phyloP scores from a whole-genome alignment of 169 alveolate species.

The Plasmodium falciparum region DNA sequence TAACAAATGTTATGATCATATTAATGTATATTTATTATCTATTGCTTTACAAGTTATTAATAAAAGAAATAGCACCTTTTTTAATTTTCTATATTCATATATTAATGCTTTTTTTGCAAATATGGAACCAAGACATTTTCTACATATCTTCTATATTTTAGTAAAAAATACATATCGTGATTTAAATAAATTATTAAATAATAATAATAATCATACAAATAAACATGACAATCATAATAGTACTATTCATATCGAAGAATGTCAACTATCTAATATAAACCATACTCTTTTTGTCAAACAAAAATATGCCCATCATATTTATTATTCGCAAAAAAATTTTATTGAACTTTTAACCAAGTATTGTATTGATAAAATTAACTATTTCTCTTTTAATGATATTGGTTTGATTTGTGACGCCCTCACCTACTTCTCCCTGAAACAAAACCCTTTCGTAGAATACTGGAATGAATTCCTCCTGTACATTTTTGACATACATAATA shows the following conservation, averaged over 20 bases:
- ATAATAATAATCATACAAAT: background rate
- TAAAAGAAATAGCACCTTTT: slow-evolving; percentile 27
- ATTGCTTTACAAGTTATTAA: slow-evolving; percentile 48
- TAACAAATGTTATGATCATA: slow-evolving; percentile 36
- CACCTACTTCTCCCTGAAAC: slow-evolving; percentile 24
- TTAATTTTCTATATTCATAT: slow-evolving; percentile 34
- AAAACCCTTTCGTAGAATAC: slow-evolving; percentile 44
- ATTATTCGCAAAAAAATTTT: slow-evolving; percentile 31
- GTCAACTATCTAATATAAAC: background rate
- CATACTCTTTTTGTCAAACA: background rate
- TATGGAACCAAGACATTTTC: slow-evolving; percentile 61
- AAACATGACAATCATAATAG: background rate
- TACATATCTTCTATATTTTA: slow-evolving; percentile 20
- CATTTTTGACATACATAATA: slow-evolving; percentile 13
- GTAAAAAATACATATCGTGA: slow-evolving; percentile 42
- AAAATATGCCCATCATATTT: slow-evolving; percentile 2
- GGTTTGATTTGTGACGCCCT: slow-evolving; percentile 39
- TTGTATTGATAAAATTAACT: slow-evolving; percentile 32
- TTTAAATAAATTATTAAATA: background rate
- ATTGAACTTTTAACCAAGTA: slow-evolving; percentile 14
- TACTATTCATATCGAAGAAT: background rate
- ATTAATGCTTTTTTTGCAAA: background rate
- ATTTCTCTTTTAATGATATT: slow-evolving; percentile 37
- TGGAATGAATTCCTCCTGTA: slow-evolving; percentile 59
- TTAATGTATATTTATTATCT: slow-evolving; percentile 45